Base-by-base conservation (phyloP, 1,139 yeast species). In the Geotrichum klebahnii region DNA sequence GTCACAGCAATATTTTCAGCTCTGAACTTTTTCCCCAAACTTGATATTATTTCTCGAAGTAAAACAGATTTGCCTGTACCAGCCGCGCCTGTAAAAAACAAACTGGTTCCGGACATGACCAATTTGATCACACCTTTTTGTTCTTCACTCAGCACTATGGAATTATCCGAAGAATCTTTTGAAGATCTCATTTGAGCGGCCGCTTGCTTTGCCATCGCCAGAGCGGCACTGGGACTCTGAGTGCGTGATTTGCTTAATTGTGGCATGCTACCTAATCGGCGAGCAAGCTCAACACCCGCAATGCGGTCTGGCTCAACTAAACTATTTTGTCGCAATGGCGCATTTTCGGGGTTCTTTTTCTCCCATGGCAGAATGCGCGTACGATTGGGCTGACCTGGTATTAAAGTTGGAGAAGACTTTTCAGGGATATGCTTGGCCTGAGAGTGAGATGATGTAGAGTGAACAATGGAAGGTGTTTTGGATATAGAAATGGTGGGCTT, bases 51-150 rank as follows among this genome's bases (percentile, higher is more conserved):
- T 37, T 78, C 77, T 44, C 77, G 71, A 46, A 89, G 69, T 9
- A 89, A 77, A 17, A 82, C 82, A 2, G 97, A 88, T 65, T 90
- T 90, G 60, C 97, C 97, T 0, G 97, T 89, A 60, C 97, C 97
- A 0, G 97, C 97, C 32, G 96, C 86, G 46, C 97, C 97, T 0
- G 97, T 89, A 63, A 83, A 89, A 64, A 90, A 90, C 1, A 86
- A 66, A 34, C 81, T 81, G 5, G 71, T 66, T 0, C 73, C 67
- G 20, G 78, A 43, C 12, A 61, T 72, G 5, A 84, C 85, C 12
- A 80, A 64, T 14, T 75, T 71, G 3, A 84, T 69, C 9, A 87
- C 84, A 24, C 71, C 64, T 44, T 70, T 64, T 63, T 87, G 96
- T 61, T 86, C 65, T 2, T 36, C 37, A 32, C 50, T 45, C 2